Conservation (phyloP, 306 rosid genomes). For the Citrullus amarus region DNA sequence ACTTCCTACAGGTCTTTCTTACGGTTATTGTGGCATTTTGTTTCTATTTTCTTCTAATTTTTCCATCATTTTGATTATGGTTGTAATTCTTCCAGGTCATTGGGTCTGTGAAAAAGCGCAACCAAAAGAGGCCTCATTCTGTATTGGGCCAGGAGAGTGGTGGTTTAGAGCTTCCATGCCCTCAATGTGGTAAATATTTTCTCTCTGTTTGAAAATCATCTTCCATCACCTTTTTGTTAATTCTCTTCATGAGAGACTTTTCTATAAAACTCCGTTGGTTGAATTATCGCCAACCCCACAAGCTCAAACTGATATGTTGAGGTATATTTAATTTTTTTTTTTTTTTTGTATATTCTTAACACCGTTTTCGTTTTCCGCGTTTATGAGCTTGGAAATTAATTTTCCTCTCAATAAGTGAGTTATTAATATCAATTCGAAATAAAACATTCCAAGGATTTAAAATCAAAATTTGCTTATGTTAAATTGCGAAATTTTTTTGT, state of each 20-base stretch:
- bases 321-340: neutral
- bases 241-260: neutral
- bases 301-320: neutral
- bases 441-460: too few relatives aligned
- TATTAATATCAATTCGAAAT: too few relatives aligned
- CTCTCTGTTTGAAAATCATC: neutral
- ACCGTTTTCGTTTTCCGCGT: neutral
- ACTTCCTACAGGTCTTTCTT: neutral
- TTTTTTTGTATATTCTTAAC: neutral
- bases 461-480: too few relatives aligned
- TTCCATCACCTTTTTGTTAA: neutral
- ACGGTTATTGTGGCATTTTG: neutral
- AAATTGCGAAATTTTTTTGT: too few relatives aligned
- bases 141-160: slow-evolving; percentile 27
- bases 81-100: slow-evolving; percentile 38
- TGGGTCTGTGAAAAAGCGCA: slow-evolving; percentile 27
- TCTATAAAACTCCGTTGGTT: neutral
- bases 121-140: slow-evolving; percentile 39
- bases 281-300: neutral
- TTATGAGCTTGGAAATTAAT: neutral
- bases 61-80: neutral
- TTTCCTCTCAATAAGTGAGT: neutral
- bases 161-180: slow-evolving; percentile 41
- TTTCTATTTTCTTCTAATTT: slow-evolving; percentile 5
- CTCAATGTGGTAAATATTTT: slow-evolving; percentile 64